Conservation (phyloP, 2,329 filamentous ascomycete genomes). For the Myriangium duriaei region DNA sequence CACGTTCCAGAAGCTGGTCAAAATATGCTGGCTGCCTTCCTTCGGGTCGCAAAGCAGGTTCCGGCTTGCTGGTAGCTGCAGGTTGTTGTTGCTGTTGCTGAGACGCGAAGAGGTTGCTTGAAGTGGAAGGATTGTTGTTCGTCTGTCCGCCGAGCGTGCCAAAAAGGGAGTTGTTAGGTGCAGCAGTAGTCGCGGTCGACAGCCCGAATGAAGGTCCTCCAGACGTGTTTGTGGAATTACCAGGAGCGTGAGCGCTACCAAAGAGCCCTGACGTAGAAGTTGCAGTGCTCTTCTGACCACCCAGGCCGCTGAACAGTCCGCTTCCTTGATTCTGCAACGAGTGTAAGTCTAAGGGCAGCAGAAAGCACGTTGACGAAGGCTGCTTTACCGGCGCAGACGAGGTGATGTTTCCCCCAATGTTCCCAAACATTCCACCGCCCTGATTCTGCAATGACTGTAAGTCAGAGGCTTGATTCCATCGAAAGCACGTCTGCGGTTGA, state of each 20-base stretch:
- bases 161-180: conserved; percentile 7
- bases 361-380: no score
- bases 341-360: no score
- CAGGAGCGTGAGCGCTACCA: conserved; percentile 8
- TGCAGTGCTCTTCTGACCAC: conserved; percentile 6
- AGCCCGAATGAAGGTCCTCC: conserved; percentile 9
- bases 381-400: background rate
- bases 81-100: conserved; percentile 6
- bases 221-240: conserved; percentile 1
- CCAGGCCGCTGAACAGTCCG: conserved; percentile 5
- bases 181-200: conserved; percentile 2
- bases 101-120: no score
- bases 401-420: background rate
- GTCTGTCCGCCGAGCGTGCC: conserved; percentile 6
- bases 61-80: conserved; percentile 13
- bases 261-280: background rate
- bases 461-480: no score
- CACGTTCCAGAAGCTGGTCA: conserved; percentile 50
- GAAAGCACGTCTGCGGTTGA: no score
- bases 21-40: conserved; percentile 46
- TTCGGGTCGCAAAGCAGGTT: conserved; percentile 15
- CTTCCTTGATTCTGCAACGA: background rate
- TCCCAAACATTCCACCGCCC: conserved; percentile 8
- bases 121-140: conserved; percentile 1
- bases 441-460: background rate